phyloP scores from a whole-genome alignment of 805 yeast genomes.

The Dipodascus albidus region DNA sequence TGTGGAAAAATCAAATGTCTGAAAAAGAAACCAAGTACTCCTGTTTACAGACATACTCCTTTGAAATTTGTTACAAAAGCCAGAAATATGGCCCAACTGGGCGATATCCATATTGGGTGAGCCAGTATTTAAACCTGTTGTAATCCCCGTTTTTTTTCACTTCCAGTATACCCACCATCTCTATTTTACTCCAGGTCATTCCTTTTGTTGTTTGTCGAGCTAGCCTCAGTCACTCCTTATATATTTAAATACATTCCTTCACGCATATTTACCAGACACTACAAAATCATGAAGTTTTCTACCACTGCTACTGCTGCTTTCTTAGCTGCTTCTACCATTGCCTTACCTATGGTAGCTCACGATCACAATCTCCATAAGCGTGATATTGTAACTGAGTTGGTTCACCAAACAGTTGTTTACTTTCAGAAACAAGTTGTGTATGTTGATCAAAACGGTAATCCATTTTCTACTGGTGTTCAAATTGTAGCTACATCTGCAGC shows the following conservation, averaged over 20 bases:
- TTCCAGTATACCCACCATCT: background rate
- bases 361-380: slow-evolving; percentile 8
- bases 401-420: slow-evolving; percentile 11
- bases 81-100: no score
- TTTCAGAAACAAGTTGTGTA: slow-evolving; percentile 16
- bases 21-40: no score
- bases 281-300: slow-evolving; percentile 12
- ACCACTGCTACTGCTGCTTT: slow-evolving; percentile 5
- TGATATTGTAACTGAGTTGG: slow-evolving; percentile 7
- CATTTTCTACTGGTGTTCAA: slow-evolving; percentile 13
- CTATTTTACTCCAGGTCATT: background rate
- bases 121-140: background rate
- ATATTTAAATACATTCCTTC: background rate
- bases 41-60: no score
- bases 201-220: background rate
- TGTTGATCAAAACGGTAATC: slow-evolving; percentile 19
- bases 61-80: background rate
- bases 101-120: background rate
- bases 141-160: background rate
- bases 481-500: slow-evolving; percentile 5
- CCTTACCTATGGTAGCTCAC: slow-evolving; percentile 7
- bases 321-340: slow-evolving; percentile 7
- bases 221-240: slow-evolving; percentile 1
- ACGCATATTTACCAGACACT: background rate
- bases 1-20: background rate